Conservation (phyloP, 2,329 filamentous ascomycete genomes). For the Talaromyces atroroseus region DNA sequence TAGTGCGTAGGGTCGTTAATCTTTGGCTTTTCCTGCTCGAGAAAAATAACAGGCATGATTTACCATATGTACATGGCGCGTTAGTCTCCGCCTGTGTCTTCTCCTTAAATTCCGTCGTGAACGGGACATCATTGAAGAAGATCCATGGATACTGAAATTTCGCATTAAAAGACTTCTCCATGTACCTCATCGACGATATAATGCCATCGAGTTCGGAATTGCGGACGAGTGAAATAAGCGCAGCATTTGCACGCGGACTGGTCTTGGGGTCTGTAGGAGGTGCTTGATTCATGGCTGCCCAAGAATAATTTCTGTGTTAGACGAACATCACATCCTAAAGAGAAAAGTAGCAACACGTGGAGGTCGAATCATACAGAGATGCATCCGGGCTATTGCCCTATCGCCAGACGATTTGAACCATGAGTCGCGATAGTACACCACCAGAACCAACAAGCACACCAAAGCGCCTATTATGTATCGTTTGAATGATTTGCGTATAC, state of each 20-base stretch:
- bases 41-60: conserved; percentile 14
- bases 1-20: neutral
- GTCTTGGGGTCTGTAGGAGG: conserved; percentile 8
- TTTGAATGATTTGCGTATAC: conserved; percentile 5
- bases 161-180: conserved; percentile 92
- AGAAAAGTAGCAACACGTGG: neutral
- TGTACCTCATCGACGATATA: conserved; percentile 79
- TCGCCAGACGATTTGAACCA: conserved; percentile 12
- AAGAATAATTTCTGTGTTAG: neutral
- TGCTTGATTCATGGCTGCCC: conserved; percentile 11
- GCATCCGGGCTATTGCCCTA: conserved; percentile 12
- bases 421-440: conserved; percentile 9
- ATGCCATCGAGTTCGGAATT: conserved; percentile 84
- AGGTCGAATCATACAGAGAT: conserved; percentile 6
- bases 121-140: conserved; percentile 97
- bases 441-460: conserved; percentile 1
- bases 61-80: conserved; percentile 80
- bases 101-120: conserved; percentile 89
- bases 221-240: conserved; percentile 81
- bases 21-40: neutral
- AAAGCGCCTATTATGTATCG: conserved; percentile 4
- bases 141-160: conserved; percentile 99
- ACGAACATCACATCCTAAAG: neutral
- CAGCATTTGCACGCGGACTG: conserved; percentile 72
- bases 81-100: conserved; percentile 80